A percentile compares a stretch with the other conserved stretches of the same genome.
Conservation (phyloP, 345 rosid genomes). For the Leavenworthia alabamica region DNA sequence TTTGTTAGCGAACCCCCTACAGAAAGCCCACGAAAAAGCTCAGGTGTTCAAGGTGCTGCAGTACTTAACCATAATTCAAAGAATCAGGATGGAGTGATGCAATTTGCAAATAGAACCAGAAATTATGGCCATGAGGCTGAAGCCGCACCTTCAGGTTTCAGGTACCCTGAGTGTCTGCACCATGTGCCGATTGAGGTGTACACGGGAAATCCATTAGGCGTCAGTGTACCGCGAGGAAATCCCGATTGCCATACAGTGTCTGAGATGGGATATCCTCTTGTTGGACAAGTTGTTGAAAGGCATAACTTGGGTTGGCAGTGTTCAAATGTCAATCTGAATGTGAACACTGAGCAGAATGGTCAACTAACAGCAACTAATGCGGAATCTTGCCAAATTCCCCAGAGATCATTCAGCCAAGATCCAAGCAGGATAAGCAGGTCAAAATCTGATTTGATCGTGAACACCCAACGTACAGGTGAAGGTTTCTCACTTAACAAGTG, state of each 20-base stretch:
- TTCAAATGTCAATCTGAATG: constrained; percentile 30
- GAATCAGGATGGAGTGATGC: constrained; percentile 27
- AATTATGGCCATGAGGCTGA: constrained; percentile 28
- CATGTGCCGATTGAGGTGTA: constrained; percentile 34
- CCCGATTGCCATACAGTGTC: constrained; percentile 23
- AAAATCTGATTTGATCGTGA: constrained; percentile 38
- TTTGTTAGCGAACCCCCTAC: constrained; percentile 24
- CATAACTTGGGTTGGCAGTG: constrained; percentile 34
- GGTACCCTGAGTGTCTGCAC: constrained; percentile 27
- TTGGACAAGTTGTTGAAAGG: constrained; percentile 22
- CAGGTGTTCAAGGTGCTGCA: constrained; percentile 14
- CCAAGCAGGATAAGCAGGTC: constrained; percentile 38
- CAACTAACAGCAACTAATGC: neutral
- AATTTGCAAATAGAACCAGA: constrained; percentile 27
- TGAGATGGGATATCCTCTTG: constrained; percentile 29
- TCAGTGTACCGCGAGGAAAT: constrained; percentile 25
- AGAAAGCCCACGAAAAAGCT: constrained; percentile 22
- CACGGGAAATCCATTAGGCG: constrained; percentile 11
- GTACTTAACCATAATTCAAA: constrained; percentile 26
- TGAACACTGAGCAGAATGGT: constrained; percentile 24
- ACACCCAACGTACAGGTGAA: constrained; percentile 37
- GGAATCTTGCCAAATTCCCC: constrained; percentile 36
- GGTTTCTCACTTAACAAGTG: constrained; percentile 55
- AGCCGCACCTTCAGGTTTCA: constrained; percentile 33
- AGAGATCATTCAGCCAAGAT: constrained; percentile 41